Conservation (phyloP, 1,284 basidiomycete species). For the Phellinidium pouzarii region DNA sequence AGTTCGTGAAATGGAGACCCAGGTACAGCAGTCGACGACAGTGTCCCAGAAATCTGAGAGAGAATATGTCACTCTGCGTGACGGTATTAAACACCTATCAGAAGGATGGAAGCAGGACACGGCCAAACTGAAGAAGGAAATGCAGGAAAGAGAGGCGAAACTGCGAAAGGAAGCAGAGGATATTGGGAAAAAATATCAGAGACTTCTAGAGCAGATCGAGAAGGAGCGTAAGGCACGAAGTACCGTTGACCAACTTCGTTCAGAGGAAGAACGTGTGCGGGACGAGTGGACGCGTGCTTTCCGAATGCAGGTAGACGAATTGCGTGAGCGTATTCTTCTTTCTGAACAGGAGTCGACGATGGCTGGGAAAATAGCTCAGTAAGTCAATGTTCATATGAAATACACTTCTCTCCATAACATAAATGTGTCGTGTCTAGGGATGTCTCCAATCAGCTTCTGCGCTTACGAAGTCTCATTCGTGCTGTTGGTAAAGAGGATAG, state of each 20-base stretch:
- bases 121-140: slow-evolving; percentile 59
- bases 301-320: slow-evolving; percentile 28
- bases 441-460: slow-evolving; percentile 52
- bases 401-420: background rate
- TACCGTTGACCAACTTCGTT: slow-evolving; percentile 34
- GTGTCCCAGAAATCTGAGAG: slow-evolving; percentile 73
- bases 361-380: slow-evolving; percentile 57
- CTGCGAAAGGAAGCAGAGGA: slow-evolving; percentile 57
- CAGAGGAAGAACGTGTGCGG: slow-evolving; percentile 34
- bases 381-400: slow-evolving; percentile 26
- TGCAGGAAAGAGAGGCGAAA: slow-evolving; percentile 61
- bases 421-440: slow-evolving; percentile 31
- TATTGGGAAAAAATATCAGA: slow-evolving; percentile 56
- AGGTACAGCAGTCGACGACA: slow-evolving; percentile 63
- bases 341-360: slow-evolving; percentile 48
- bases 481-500: slow-evolving; percentile 20
- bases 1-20: slow-evolving; percentile 67
- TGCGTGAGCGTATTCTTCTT: slow-evolving; percentile 46
- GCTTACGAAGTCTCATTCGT: slow-evolving; percentile 65
- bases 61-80: slow-evolving; percentile 70
- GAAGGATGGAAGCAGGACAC: slow-evolving; percentile 66
- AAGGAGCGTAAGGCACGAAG: slow-evolving; percentile 36
- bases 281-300: slow-evolving; percentile 38
- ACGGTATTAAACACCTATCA: slow-evolving; percentile 61
- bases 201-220: slow-evolving; percentile 53